Percentiles rank a stretch among this genome's conserved stretches.
Conservation (phyloP, 2,329 filamentous ascomycete genomes). For the Juglanconis oblonga region DNA sequence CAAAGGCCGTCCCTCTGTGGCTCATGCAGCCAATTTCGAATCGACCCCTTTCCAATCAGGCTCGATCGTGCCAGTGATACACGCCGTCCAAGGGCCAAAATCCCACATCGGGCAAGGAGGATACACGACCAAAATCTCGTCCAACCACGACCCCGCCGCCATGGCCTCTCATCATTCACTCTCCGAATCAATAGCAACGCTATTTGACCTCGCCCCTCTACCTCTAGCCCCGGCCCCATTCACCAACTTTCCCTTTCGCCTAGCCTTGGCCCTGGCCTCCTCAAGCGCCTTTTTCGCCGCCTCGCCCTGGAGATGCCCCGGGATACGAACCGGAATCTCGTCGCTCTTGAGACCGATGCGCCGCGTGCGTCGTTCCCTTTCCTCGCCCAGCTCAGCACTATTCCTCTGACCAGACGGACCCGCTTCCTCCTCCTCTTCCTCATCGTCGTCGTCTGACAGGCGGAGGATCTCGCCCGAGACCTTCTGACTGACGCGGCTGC, state of each 20-base stretch:
- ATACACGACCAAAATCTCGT: too few species aligned
- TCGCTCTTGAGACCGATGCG: neutral
- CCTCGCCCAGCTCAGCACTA: neutral
- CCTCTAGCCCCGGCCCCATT: neutral
- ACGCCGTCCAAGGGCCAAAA: too few species aligned
- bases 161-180: neutral
- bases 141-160: too few species aligned
- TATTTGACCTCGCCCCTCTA: neutral
- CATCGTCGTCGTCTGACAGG: neutral
- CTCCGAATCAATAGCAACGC: constrained; percentile 11
- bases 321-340: constrained; percentile 1
- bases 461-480: constrained; percentile 15
- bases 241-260: neutral
- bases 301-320: constrained; percentile 9
- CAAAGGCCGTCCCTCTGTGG: too few species aligned
- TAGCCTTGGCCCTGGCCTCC: neutral
- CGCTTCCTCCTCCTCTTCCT: neutral
- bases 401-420: neutral
- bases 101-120: too few species aligned
- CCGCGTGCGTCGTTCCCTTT: neutral
- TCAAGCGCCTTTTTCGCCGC: constrained; percentile 2
- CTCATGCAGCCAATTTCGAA: too few species aligned
- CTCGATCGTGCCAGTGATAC: too few species aligned
- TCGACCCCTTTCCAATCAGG: too few species aligned
- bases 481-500: neutral